These are phyloP conservation scores for Pleoardoris graminearum DNA, from an alignment of 2,329 filamentous ascomycete species.

Conservation along the genomic window DNA sequence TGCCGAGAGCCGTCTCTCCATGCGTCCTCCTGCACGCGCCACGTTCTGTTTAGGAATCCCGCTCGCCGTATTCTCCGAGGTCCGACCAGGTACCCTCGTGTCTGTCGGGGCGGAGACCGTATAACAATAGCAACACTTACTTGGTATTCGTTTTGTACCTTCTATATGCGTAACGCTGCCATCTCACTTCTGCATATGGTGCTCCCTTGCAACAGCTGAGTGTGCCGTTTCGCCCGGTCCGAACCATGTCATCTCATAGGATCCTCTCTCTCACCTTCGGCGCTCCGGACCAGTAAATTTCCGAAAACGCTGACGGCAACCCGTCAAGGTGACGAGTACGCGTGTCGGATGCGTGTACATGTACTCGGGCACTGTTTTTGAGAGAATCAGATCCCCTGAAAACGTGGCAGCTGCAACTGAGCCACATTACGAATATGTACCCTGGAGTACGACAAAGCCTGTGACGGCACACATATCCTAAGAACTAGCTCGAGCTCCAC, in stretches of 20 bases:
- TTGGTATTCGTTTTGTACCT: not conserved
- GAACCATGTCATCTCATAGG: not conserved
- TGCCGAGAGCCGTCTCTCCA: constrained; percentile 5
- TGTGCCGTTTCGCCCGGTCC: not conserved
- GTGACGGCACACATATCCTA: too few relatives aligned
- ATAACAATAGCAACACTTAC: not conserved
- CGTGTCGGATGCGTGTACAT: too few relatives aligned
- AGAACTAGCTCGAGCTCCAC: too few relatives aligned
- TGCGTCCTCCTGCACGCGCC: not conserved
- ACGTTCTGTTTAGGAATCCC: not conserved
- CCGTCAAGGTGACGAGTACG: too few relatives aligned
- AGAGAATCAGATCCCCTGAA: too few relatives aligned
- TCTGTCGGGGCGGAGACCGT: not conserved
- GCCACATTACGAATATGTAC: too few relatives aligned
- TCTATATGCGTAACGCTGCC: not conserved
- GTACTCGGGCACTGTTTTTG: too few relatives aligned
- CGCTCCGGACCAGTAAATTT: too few relatives aligned
- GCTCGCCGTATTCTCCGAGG: not conserved
- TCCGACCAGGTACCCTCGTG: not conserved
- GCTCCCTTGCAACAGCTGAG: constrained; percentile 2
- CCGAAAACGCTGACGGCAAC: too few relatives aligned
- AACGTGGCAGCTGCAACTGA: too few relatives aligned
- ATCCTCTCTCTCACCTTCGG: too few relatives aligned
- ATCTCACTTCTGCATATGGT: not conserved
- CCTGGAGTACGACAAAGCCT: too few relatives aligned